phyloP scores from a whole-genome alignment of 805 yeast species.

The Metschnikowia continentalis region DNA sequence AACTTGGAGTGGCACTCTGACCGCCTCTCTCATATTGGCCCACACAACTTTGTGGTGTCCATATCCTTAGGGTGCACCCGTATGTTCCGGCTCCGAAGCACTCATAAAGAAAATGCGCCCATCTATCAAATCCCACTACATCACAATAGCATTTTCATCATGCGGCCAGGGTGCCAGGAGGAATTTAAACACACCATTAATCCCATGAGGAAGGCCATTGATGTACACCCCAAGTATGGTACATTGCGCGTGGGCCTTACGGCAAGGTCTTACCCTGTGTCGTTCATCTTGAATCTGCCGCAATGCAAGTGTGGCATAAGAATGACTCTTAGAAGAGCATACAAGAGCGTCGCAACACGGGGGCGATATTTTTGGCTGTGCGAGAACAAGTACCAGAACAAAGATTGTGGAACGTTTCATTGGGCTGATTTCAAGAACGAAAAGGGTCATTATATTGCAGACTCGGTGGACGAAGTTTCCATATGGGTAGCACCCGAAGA shows the following conservation, averaged over 20 bases:
- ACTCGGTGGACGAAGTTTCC: constrained; percentile 30
- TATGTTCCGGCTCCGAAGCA: constrained; percentile 55
- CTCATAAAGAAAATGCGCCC: constrained; percentile 26
- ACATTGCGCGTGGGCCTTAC: constrained; percentile 59
- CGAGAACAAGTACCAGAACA: constrained; percentile 39
- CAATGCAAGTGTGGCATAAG: constrained; percentile 44
- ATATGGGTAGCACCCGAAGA: constrained; percentile 48
- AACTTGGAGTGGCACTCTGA: constrained; percentile 76
- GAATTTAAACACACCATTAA: constrained; percentile 64
- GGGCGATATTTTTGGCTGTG: constrained; percentile 71
- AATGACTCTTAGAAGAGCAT: constrained; percentile 57
- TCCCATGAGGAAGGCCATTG: constrained; percentile 36
- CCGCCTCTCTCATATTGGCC: constrained; percentile 67
- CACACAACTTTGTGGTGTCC: constrained; percentile 64
- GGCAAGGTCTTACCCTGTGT: constrained; percentile 49
- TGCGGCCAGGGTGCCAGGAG: constrained; percentile 82
- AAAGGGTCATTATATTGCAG: constrained; percentile 30
- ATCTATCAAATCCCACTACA: constrained; percentile 57
- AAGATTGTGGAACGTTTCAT: constrained; percentile 46
- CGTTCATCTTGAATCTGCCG: constrained; percentile 35
- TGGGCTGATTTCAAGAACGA: constrained; percentile 45
- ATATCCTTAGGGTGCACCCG: constrained; percentile 67
- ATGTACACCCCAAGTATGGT: constrained; percentile 47
- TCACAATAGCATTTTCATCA: constrained; percentile 63
- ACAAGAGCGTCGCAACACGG: constrained; percentile 39